Percentiles rank a stretch among this genome's conserved stretches.
These are phyloP conservation scores for Adansonia digitata DNA, from an alignment of 345 rosid species.

Conservation along the genomic window DNA sequence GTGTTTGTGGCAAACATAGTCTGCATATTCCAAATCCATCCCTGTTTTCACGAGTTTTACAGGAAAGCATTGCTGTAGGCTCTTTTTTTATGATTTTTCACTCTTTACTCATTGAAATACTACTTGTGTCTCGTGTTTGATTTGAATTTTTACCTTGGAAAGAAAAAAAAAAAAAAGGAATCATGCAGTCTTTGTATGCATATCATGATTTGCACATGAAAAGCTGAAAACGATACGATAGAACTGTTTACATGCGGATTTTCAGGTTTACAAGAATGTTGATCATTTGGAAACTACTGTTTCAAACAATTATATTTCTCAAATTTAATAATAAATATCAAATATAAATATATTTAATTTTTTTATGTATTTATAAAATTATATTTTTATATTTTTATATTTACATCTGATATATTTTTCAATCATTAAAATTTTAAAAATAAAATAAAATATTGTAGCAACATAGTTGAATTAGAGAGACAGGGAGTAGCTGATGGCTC, in stretches of 20 bases:
- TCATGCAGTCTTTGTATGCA: not conserved
- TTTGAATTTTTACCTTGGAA: not conserved
- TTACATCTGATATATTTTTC: no score
- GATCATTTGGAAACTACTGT: not conserved
- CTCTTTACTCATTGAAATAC: not conserved
- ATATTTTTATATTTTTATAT: no score
- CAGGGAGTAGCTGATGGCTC: not conserved
- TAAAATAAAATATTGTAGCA: no score
- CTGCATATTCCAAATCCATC: not conserved
- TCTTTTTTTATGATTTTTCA: not conserved
- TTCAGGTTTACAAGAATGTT: not conserved
- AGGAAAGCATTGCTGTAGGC: not conserved
- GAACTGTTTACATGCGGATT: not conserved
- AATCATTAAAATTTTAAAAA: no score
- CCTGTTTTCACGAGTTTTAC: not conserved
- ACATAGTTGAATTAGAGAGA: no score
- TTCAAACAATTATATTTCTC: no score
- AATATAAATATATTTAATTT: no score
- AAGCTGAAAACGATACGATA: not conserved
- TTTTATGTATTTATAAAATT: no score
- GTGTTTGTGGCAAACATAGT: not conserved
- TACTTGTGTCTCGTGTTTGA: not conserved
- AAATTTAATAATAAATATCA: no score
- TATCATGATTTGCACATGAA: not conserved
- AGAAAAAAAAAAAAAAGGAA: not conserved